Percentiles rank a stretch among this genome's conserved stretches.
Conservation (phyloP, 2,329 filamentous ascomycete species). For the Alternaria atra region DNA sequence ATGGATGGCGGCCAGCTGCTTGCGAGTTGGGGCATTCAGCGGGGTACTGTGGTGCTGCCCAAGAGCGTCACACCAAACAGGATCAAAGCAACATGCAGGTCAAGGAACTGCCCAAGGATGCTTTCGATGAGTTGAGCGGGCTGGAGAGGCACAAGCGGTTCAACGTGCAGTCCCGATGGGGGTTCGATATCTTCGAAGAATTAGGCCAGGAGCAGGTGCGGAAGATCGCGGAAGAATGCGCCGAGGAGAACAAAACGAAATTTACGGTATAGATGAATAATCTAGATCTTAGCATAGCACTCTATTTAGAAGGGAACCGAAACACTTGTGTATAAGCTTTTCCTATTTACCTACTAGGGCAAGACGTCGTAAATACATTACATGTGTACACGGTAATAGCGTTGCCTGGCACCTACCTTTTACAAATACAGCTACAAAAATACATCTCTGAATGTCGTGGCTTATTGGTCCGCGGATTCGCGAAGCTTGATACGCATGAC, state of each 20-base stretch:
- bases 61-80: slow-evolving; percentile 78
- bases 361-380: no score
- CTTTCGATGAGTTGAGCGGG: slow-evolving; percentile 70
- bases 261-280: slow-evolving; percentile 17
- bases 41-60: slow-evolving; percentile 82
- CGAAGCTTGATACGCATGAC: slow-evolving; percentile 39
- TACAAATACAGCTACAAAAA: neutral
- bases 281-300: neutral
- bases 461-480: neutral
- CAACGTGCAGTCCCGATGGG: slow-evolving; percentile 36
- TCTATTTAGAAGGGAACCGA: neutral
- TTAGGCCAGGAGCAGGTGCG: slow-evolving; percentile 30
- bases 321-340: no score
- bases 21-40: slow-evolving; percentile 78
- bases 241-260: slow-evolving; percentile 31
- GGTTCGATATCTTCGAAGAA: slow-evolving; percentile 38
- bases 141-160: slow-evolving; percentile 38
- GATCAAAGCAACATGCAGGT: slow-evolving; percentile 76
- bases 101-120: slow-evolving; percentile 73
- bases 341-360: no score
- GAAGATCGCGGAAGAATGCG: slow-evolving; percentile 27
- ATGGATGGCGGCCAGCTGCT: slow-evolving; percentile 77
- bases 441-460: neutral
- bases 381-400: neutral
- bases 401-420: neutral